phyloP scores from a whole-genome alignment of 192 early-diverging fungal species.

The Coemansia sp. region DNA sequence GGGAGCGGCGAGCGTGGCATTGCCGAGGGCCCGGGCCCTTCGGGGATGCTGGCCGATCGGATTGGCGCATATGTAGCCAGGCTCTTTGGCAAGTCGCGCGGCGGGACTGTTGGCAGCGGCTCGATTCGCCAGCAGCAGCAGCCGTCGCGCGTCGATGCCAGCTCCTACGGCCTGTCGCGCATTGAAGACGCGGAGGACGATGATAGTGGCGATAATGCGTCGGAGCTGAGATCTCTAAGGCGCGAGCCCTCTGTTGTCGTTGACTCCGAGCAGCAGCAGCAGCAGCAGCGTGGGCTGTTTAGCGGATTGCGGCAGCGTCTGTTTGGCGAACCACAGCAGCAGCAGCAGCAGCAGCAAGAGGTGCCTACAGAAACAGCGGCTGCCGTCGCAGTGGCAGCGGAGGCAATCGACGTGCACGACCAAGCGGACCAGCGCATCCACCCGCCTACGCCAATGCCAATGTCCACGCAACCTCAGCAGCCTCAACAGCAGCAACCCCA shows the following conservation, averaged over 20 bases:
- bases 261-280: not conserved
- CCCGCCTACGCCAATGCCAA: constrained; percentile 1
- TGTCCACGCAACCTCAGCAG: not conserved
- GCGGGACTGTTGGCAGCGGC: constrained; percentile 3
- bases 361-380: not conserved
- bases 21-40: not conserved
- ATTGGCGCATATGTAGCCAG: constrained; percentile 29
- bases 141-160: constrained; percentile 18
- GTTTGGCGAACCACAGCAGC: constrained; percentile 15
- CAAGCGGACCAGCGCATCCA: not conserved
- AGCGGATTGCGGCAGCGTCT: constrained; percentile 14
- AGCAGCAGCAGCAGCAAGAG: not conserved
- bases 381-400: not conserved
- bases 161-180: constrained; percentile 22
- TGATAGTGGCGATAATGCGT: constrained; percentile 13
- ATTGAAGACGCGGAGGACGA: constrained; percentile 17
- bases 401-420: not conserved
- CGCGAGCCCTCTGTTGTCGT: constrained; percentile 19
- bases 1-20: constrained; percentile 45
- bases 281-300: constrained; percentile 4
- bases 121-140: constrained; percentile 18
- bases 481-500: not conserved
- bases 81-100: constrained; percentile 1
- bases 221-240: constrained; percentile 22
- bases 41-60: constrained; percentile 26